Conservation (phyloP, 371 early-diverging fungal species). For the Apophysomyces elegans region DNA sequence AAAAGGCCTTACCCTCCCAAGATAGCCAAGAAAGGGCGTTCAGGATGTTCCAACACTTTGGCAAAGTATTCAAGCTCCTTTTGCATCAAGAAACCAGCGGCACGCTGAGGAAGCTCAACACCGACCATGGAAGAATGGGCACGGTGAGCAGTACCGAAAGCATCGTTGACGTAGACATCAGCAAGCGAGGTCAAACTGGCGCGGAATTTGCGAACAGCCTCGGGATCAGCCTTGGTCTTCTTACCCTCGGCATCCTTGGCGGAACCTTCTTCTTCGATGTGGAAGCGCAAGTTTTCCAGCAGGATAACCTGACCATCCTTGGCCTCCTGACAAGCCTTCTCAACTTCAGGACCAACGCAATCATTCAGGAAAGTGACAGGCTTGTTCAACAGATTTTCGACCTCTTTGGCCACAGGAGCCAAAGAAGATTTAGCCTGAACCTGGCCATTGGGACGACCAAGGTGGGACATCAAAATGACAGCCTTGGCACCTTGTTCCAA, state of each 20-base stretch:
- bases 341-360: constrained; percentile 93
- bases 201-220: constrained; percentile 86
- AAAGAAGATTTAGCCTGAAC: constrained; percentile 88
- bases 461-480: constrained; percentile 97
- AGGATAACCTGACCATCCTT: constrained; percentile 89
- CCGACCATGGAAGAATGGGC: constrained; percentile 98
- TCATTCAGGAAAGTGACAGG: constrained; percentile 92
- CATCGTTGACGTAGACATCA: constrained; percentile 98
- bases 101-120: constrained; percentile 87
- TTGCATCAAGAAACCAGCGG: constrained; percentile 98
- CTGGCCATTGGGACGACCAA: constrained; percentile 98
- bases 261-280: constrained; percentile 98
- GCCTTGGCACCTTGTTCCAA: constrained; percentile 85
- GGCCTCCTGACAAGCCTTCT: constrained; percentile 78
- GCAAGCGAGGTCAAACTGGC: constrained; percentile 90
- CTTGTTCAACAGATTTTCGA: constrained; percentile 78
- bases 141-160: constrained; percentile 99
- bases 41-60: constrained; percentile 92
- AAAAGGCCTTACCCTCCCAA: constrained; percentile 82
- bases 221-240: constrained; percentile 89
- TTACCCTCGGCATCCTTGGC: constrained; percentile 89
- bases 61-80: constrained; percentile 99
- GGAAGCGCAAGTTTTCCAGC: constrained; percentile 98
- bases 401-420: constrained; percentile 90
- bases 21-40: constrained; percentile 96